Percentiles rank a stretch among this genome's conserved stretches.
phyloP scores from a whole-genome alignment of 2,329 filamentous ascomycete species.

The Elsinoe fawcettii region DNA sequence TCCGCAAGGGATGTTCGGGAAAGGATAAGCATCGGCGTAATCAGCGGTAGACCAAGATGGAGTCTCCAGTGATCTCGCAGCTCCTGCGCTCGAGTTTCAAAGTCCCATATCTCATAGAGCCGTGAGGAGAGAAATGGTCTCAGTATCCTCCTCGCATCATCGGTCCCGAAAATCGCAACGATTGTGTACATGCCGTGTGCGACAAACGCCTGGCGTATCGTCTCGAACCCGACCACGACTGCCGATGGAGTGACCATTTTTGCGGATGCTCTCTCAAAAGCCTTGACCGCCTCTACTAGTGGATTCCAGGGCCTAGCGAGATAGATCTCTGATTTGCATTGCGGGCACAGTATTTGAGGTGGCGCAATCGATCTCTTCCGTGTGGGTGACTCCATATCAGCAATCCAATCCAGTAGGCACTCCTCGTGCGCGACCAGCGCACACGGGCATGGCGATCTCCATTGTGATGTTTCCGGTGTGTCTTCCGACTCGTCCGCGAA shows the following conservation, averaged over 20 bases:
- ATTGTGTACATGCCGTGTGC: constrained; percentile 56
- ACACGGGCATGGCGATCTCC: constrained; percentile 86
- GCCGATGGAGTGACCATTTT: constrained; percentile 57
- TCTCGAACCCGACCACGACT: constrained; percentile 33
- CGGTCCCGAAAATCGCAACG: constrained; percentile 56
- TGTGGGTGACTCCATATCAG: constrained; percentile 67
- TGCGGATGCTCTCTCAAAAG: constrained; percentile 49
- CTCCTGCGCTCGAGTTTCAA: constrained; percentile 22
- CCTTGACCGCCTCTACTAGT: constrained; percentile 59
- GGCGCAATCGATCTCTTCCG: constrained; percentile 37
- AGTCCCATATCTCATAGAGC: constrained; percentile 31
- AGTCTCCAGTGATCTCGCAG: constrained; percentile 40
- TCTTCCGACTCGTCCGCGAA: constrained; percentile 60
- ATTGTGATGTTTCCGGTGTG: constrained; percentile 53
- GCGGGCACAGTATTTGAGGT: constrained; percentile 70
- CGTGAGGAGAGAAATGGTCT: constrained; percentile 28
- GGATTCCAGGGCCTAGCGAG: constrained; percentile 67
- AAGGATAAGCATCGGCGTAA: constrained; percentile 60
- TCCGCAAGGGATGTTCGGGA: constrained; percentile 59
- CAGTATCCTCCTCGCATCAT: constrained; percentile 52
- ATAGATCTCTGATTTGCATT: constrained; percentile 76
- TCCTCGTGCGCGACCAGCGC: constrained; percentile 84
- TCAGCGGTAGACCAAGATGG: constrained; percentile 56
- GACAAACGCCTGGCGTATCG: constrained; percentile 38
- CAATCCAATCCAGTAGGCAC: constrained; percentile 85